Conservation (phyloP, 441 rosid species). For the Erodium texanum region DNA sequence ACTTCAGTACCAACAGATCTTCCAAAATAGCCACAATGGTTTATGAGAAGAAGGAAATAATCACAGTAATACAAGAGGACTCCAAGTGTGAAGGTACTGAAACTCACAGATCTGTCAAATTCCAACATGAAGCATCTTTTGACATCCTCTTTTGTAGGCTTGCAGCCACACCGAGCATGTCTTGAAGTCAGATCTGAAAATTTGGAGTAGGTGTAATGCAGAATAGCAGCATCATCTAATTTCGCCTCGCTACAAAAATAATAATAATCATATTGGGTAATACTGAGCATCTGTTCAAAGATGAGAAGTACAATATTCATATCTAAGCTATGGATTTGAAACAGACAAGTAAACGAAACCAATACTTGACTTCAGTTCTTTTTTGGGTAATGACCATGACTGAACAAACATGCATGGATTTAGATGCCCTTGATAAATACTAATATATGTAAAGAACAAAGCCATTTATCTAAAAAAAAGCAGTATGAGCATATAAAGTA, state of each 20-base stretch:
- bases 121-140: conserved; percentile 62
- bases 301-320: background rate
- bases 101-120: conserved; percentile 49
- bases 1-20: background rate
- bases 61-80: no score
- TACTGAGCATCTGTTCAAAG: background rate
- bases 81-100: background rate
- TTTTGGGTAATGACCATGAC: background rate
- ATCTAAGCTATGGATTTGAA: background rate
- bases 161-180: conserved; percentile 96
- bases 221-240: conserved; percentile 76
- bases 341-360: background rate
- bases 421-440: no score
- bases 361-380: background rate
- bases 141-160: conserved; percentile 81
- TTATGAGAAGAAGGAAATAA: no score
- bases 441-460: no score
- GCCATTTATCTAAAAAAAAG: background rate
- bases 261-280: background rate
- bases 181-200: conserved; percentile 94
- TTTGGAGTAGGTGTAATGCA: conserved; percentile 74
- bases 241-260: conserved; percentile 48
- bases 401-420: background rate
- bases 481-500: background rate
- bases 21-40: no score